Base-by-base conservation (phyloP, 1,284 basidiomycete species). In the Ceratobasidium papillatum region DNA sequence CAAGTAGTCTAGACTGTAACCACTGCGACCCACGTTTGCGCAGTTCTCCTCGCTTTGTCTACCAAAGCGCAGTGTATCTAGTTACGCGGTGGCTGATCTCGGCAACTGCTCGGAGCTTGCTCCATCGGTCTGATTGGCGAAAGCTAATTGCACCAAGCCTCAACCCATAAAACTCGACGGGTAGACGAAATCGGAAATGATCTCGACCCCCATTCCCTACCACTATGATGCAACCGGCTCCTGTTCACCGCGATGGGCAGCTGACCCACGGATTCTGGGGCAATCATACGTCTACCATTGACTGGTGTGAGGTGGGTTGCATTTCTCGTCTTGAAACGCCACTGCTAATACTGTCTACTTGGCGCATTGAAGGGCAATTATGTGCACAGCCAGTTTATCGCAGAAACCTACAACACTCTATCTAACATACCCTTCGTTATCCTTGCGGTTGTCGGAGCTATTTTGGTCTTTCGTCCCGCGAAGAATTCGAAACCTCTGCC, bases 361-460 rank as follows among this genome's bases (percentile, higher is more conserved):
- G n/a, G 4, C 43, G 3, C 1, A 32, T 34, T 32, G 47, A 32
- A 76, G 75, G 75, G 76, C 68, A 77, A 78, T 74, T 78, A 78
- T 56, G 75, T 75, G 8, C 74, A 78, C 45, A 74, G 66, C 27
- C 47, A 45, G 5, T 76, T 75, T 47, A 78, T 78, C 38, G 77
- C 77, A 22, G 78, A 78, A 47, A 77, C 75, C 22, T 78, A 75
- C 66, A 78, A 78, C 54, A 76, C 77, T 4, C 62, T 78, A 51
- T 78, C 77, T n/a, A 78, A 78, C 52, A 76, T 78, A 34, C 76
- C 77, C 12, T 78, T 76, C 59, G 63, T 78, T 22, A n/a, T 77
- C 3, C 77, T 78, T 52, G 78, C 76, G 1, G 8, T 78, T 12
- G 69, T 75, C 27, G 78, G 78, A 41, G 65, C 62, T 9, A 49